Percentiles rank a stretch among this genome's conserved stretches.
These are phyloP conservation scores for Podaxis sp. DNA, from an alignment of 768 basidiomycete species.

Conservation along the genomic window DNA sequence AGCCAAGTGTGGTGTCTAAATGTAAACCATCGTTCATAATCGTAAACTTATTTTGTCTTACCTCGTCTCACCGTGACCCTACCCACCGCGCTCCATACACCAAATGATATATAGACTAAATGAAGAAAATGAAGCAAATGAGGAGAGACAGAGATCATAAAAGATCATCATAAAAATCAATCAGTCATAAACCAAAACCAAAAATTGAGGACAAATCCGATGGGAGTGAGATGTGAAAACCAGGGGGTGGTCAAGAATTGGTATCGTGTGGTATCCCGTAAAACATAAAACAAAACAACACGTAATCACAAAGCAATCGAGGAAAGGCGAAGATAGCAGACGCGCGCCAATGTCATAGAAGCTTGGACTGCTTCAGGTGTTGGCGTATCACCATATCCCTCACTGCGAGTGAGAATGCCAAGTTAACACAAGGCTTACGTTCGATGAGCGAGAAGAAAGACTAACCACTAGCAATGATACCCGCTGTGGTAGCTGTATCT, in stretches of 20 bases:
- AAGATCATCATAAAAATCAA: neutral
- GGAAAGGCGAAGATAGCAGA: neutral
- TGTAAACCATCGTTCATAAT: neutral
- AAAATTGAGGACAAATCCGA: neutral
- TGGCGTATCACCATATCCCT: constrained; percentile 82
- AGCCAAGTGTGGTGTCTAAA: neutral
- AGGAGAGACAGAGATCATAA: neutral
- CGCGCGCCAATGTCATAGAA: constrained; percentile 41
- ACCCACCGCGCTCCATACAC: neutral
- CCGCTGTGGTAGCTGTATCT: constrained; percentile 69
- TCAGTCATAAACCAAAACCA: neutral
- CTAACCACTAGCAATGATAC: constrained; percentile 76
- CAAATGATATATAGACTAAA: neutral
- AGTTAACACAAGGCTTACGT: constrained; percentile 24
- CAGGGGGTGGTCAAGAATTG: neutral
- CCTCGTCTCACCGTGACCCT: neutral
- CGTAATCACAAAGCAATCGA: neutral
- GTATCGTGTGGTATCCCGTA: constrained; percentile 4
- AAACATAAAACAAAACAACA: neutral
- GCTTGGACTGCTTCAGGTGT: constrained; percentile 71
- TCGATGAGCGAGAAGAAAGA: constrained; percentile 9
- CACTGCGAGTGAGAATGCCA: constrained; percentile 36
- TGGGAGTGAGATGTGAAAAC: neutral
- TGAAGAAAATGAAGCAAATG: neutral
- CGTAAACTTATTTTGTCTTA: neutral